Evolutionary conservation across 2,329 filamentous ascomycete species (phyloP).

Genomic region (Clarireedia sp.): DNA sequence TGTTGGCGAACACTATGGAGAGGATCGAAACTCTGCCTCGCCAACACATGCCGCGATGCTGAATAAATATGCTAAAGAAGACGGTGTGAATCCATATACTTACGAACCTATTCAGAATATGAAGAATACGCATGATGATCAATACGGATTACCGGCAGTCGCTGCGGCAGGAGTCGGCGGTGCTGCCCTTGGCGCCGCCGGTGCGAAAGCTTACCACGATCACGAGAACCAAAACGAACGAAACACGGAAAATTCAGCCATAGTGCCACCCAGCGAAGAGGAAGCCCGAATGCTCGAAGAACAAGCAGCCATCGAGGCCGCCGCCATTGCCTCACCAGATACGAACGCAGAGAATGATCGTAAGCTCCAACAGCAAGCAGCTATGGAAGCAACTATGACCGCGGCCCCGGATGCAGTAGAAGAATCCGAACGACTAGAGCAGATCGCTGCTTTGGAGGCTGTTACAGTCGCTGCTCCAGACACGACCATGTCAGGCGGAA

Average conservation of each 20-base stretch:
- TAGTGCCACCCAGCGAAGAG: constrained; percentile 22
- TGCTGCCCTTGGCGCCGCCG: constrained; percentile 13
- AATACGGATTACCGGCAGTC: constrained; percentile 6
- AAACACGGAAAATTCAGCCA: constrained; percentile 14
- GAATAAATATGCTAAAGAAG: constrained; percentile 42
- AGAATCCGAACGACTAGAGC: background rate
- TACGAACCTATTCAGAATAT: constrained; percentile 23
- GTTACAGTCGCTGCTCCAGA: constrained; percentile 1
- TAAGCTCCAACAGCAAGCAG: constrained; percentile 13
- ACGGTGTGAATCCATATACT: constrained; percentile 52
- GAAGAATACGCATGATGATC: constrained; percentile 4
- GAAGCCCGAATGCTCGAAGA: constrained; percentile 7
- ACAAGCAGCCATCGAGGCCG: constrained; percentile 20
- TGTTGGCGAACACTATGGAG: constrained; percentile 21
- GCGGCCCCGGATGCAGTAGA: constrained; percentile 10
- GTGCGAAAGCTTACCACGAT: constrained; percentile 16
- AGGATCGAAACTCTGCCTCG: constrained; percentile 33
- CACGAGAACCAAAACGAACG: constrained; percentile 14
- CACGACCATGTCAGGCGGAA: constrained; percentile 19
- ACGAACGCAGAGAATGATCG: constrained; percentile 8
- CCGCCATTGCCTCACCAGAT: constrained; percentile 22
- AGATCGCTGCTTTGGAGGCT: background rate
- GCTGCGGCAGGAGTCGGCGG: constrained; percentile 19
- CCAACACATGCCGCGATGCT: constrained; percentile 43
- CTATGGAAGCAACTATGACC: constrained; percentile 11